Evolutionary conservation across 257 asterid genomes (phyloP).

Genomic region (Echites panduratus): DNA sequence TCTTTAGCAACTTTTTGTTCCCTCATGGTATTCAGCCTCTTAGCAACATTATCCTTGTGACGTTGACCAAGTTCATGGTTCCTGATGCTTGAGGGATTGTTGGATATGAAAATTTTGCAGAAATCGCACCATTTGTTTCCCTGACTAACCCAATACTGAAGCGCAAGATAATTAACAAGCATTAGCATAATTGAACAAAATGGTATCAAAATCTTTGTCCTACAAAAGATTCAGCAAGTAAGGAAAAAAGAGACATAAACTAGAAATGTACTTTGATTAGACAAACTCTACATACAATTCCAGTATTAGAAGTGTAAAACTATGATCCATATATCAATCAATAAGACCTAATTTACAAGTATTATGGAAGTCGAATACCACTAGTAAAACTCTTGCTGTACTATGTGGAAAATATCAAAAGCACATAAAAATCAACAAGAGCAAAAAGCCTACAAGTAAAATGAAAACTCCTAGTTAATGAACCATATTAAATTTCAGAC

Average conservation of each 20-base stretch:
- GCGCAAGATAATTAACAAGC: conserved; percentile 4
- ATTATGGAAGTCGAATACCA: not conserved
- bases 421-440: not conserved
- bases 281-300: not conserved
- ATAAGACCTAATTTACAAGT: not conserved
- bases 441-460: not conserved
- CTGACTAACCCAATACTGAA: conserved; percentile 97
- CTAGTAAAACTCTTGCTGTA: not conserved
- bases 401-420: not conserved
- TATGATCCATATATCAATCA: not conserved
- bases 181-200: not conserved
- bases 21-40: conserved; percentile 76
- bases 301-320: not conserved
- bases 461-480: not conserved
- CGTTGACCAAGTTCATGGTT: conserved; percentile 93
- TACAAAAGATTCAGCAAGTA: not conserved
- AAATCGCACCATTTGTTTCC: conserved; percentile 99
- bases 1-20: conserved; percentile 75
- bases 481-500: not conserved
- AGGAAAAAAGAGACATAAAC: not conserved
- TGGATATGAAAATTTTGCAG: conserved; percentile 92
- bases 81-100: conserved; percentile 87
- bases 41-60: conserved; percentile 78
- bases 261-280: not conserved
- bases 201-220: not conserved